Percentiles rank a stretch among this genome's conserved stretches.
Conservation (phyloP, 352 stramenopile genomes). For the Saprolegnia diclina region DNA sequence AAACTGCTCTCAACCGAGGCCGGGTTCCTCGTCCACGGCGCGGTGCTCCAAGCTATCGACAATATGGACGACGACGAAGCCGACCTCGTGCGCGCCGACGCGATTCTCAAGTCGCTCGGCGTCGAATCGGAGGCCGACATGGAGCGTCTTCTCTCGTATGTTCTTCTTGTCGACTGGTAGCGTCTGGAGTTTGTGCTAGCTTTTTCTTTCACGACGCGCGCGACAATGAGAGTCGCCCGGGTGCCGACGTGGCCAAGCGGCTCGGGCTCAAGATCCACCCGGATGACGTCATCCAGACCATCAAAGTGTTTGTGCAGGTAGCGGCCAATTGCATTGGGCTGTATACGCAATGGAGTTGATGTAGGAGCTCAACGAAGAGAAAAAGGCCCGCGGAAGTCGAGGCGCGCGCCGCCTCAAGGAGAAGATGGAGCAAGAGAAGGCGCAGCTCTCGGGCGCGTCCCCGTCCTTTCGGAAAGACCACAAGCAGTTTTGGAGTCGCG, state of each 20-base stretch:
- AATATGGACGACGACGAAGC: constrained; percentile 64
- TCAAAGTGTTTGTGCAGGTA: constrained; percentile 86
- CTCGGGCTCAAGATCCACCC: constrained; percentile 60
- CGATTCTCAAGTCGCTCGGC: constrained; percentile 81
- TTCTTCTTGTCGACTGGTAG: constrained; percentile 36
- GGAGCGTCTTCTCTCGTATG: constrained; percentile 63
- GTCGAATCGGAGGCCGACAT: constrained; percentile 85
- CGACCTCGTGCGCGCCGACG: constrained; percentile 79
- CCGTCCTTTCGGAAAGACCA: constrained; percentile 5
- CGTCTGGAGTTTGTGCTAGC: neutral
- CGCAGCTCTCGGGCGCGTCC: neutral
- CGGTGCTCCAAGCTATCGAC: constrained; percentile 72
- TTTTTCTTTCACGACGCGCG: constrained; percentile 70
- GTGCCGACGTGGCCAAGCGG: constrained; percentile 37
- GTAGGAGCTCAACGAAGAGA: constrained; percentile 66
- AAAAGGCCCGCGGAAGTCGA: constrained; percentile 31
- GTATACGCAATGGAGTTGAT: constrained; percentile 21
- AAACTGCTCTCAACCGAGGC: constrained; percentile 79
- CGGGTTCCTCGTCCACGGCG: constrained; percentile 82
- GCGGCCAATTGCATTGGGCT: constrained; percentile 25
- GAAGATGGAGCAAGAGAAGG: constrained; percentile 12
- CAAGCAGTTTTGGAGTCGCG: constrained; percentile 16
- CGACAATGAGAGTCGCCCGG: constrained; percentile 37
- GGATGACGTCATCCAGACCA: constrained; percentile 82
- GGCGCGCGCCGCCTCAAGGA: constrained; percentile 7